Percentiles rank a stretch among this genome's conserved stretches.
phyloP scores from a whole-genome alignment of 805 yeast species.

The Komagataella ulmi region DNA sequence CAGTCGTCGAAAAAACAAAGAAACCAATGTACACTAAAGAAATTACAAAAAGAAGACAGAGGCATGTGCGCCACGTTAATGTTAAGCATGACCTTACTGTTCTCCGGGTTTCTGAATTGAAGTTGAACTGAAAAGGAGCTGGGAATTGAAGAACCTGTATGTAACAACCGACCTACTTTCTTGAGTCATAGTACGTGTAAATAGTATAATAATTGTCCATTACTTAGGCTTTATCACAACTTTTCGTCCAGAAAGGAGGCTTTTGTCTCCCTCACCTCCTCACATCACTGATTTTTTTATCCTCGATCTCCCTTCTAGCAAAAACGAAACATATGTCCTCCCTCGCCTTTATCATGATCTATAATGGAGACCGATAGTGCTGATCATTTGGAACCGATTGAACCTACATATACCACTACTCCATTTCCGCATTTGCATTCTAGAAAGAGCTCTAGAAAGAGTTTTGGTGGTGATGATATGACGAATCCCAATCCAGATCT shows the following conservation, averaged over 20 bases:
- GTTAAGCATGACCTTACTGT: conserved; percentile 68
- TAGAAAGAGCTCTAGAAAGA: neutral
- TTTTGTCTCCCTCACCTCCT: neutral
- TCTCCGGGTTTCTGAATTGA: conserved; percentile 61
- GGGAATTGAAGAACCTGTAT: neutral
- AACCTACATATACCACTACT: neutral
- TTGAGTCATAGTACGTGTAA: neutral
- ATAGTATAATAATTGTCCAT: neutral
- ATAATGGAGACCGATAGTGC: neutral
- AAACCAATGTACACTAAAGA: conserved; percentile 63
- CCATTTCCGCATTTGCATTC: neutral
- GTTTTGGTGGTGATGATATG: neutral
- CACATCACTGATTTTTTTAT: neutral
- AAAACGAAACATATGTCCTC: neutral
- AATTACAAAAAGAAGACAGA: conserved; percentile 68
- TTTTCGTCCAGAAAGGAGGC: neutral
- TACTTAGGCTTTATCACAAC: no score
- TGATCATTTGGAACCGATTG: neutral
- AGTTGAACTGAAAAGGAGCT: conserved; percentile 22
- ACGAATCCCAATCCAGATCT: neutral
- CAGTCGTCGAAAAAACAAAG: conserved; percentile 77
- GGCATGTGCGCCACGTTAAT: conserved; percentile 54
- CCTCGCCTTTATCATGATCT: neutral
- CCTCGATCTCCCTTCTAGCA: neutral
- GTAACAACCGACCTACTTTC: neutral